These are phyloP conservation scores for Leccinum fuscescens DNA, from an alignment of 1,284 basidiomycete species.

Conservation along the genomic window DNA sequence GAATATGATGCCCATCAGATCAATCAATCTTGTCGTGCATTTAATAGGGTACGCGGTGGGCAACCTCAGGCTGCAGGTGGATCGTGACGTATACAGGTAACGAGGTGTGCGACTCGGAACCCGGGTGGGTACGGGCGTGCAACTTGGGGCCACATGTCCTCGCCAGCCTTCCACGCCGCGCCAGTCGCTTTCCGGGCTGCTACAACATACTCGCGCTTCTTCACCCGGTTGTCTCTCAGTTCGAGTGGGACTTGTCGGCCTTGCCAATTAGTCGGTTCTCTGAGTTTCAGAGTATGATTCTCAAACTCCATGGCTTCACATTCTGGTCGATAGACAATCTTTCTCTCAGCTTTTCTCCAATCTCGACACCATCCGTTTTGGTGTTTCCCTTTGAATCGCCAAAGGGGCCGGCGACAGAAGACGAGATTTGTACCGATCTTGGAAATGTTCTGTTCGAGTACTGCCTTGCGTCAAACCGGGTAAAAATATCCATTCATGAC, in stretches of 20 bases:
- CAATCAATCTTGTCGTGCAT: neutral
- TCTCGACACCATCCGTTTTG: neutral
- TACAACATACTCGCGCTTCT: neutral
- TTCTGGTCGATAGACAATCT: too few species aligned
- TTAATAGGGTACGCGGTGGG: neutral
- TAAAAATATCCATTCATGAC: neutral
- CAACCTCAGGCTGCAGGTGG: neutral
- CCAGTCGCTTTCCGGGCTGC: neutral
- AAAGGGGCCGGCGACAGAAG: neutral
- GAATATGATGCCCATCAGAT: neutral
- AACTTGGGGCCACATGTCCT: neutral
- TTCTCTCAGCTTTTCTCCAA: neutral
- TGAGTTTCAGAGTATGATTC: neutral
- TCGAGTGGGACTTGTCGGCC: neutral
- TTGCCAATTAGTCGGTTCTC: neutral
- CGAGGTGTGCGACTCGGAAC: neutral
- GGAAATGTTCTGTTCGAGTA: neutral
- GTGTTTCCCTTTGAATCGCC: neutral
- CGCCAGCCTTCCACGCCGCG: neutral
- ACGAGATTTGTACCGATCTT: neutral
- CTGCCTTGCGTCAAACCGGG: neutral
- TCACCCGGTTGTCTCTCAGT: neutral
- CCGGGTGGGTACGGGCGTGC: neutral
- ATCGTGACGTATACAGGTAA: neutral
- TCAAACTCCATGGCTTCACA: too few species aligned